Conservation (phyloP, 1,284 basidiomycete species). For the Microbotryomycetes sp. region DNA sequence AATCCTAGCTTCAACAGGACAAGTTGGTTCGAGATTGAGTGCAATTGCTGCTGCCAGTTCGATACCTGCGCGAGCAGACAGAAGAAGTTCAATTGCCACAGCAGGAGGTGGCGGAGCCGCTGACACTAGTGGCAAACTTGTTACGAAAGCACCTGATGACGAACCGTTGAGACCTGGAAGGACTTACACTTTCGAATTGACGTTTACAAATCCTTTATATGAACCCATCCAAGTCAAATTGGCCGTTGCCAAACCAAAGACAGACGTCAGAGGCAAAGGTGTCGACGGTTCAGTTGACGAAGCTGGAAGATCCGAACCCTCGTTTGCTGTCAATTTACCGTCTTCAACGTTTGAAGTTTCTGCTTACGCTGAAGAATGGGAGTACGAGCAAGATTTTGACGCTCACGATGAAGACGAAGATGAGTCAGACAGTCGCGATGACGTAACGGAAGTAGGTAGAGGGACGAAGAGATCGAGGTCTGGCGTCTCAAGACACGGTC, state of each 20-base stretch:
- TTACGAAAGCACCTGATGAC: slow-evolving; percentile 35
- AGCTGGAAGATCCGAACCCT: slow-evolving; percentile 39
- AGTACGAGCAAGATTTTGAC: slow-evolving; percentile 59
- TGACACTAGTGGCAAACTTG: background rate
- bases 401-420: slow-evolving; percentile 56
- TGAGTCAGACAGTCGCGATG: slow-evolving; percentile 62
- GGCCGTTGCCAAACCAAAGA: slow-evolving; percentile 54
- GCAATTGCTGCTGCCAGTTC: slow-evolving; percentile 30
- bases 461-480: slow-evolving; percentile 33
- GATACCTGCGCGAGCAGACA: slow-evolving; percentile 4
- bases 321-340: slow-evolving; percentile 70
- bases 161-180: slow-evolving; percentile 59
- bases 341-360: slow-evolving; percentile 69
- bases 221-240: slow-evolving; percentile 85
- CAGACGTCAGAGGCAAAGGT: background rate
- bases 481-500: slow-evolving; percentile 48
- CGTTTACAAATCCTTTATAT: slow-evolving; percentile 85
- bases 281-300: background rate
- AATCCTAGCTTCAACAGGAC: slow-evolving; percentile 20
- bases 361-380: slow-evolving; percentile 88
- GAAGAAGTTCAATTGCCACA: background rate
- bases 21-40: slow-evolving; percentile 10
- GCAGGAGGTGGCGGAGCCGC: background rate
- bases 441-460: slow-evolving; percentile 40
- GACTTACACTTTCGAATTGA: slow-evolving; percentile 78